phyloP scores from a whole-genome alignment of 139 green algal genomes.

The Chlamydomonas asymmetrica region DNA sequence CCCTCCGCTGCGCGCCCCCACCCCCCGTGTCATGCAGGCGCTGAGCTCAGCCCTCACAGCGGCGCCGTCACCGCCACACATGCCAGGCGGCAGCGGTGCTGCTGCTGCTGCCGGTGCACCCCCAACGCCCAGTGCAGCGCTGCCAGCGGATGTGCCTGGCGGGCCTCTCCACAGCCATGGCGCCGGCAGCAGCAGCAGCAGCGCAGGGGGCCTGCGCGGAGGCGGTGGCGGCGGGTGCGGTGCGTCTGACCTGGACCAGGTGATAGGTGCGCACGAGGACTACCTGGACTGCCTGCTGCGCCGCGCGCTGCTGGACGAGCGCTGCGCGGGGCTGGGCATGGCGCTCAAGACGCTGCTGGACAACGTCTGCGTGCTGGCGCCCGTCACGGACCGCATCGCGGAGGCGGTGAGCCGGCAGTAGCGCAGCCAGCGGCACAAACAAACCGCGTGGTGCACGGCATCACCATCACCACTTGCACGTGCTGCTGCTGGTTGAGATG shows the following conservation, averaged over 20 bases:
- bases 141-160: background rate
- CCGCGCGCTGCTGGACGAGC: constrained; percentile 55
- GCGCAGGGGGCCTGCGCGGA: constrained; percentile 60
- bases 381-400: constrained; percentile 36
- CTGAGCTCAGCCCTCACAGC: too few relatives aligned
- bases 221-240: too few relatives aligned
- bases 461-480: too few relatives aligned
- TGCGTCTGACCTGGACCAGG: constrained; percentile 75
- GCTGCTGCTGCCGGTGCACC: background rate
- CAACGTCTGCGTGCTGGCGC: constrained; percentile 45
- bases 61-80: too few relatives aligned
- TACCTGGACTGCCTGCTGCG: constrained; percentile 64
- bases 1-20: too few relatives aligned
- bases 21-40: too few relatives aligned
- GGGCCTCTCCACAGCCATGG: background rate
- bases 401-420: constrained; percentile 40
- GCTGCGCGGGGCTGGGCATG: constrained; percentile 29
- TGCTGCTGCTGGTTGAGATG: too few relatives aligned
- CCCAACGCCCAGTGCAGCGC: background rate
- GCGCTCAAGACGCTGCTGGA: constrained; percentile 38
- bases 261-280: constrained; percentile 77
- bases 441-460: too few relatives aligned
- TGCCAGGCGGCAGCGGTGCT: background rate
- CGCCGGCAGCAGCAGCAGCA: background rate
- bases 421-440: too few relatives aligned